Conservation (phyloP, 2,329 filamentous ascomycete genomes). For the Fusarium sp. region DNA sequence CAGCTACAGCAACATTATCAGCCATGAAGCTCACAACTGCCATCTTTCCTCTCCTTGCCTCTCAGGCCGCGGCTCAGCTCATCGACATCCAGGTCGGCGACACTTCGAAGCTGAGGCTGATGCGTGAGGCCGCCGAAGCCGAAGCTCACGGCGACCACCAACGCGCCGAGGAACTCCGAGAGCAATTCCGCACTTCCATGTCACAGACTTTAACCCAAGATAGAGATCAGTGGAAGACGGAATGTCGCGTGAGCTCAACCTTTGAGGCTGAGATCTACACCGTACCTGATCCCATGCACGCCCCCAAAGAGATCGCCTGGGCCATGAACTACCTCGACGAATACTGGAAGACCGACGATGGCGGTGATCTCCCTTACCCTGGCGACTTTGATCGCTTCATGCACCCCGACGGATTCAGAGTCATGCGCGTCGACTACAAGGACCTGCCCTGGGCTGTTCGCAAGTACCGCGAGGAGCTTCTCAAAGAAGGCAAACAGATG, state of each 20-base stretch:
- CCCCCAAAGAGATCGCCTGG: conserved; percentile 25
- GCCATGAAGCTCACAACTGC: conserved; percentile 22
- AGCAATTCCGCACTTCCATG: not conserved
- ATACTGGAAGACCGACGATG: conserved; percentile 32
- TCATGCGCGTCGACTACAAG: conserved; percentile 27
- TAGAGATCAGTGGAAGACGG: conserved; percentile 1
- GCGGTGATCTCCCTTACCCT: conserved; percentile 32
- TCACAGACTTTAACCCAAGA: not conserved
- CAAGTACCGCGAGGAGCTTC: conserved; percentile 25
- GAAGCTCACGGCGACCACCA: conserved; percentile 12
- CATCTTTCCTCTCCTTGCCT: conserved; percentile 15
- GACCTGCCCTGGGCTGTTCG: conserved; percentile 36
- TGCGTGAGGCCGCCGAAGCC: conserved; percentile 16
- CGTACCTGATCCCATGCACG: conserved; percentile 10
- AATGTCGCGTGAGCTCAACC: conserved; percentile 21
- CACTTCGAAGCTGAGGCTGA: conserved; percentile 1
- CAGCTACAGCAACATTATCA: not conserved
- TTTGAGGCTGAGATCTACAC: conserved; percentile 33
- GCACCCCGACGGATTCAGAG: conserved; percentile 33
- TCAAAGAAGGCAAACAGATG: conserved; percentile 14
- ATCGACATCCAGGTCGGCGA: conserved; percentile 30
- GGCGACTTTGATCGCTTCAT: conserved; percentile 34
- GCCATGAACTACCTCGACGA: conserved; percentile 36
- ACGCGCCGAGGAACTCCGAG: conserved; percentile 9
- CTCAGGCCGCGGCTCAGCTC: conserved; percentile 19